Evolutionary conservation across 495 filamentous ascomycete species (phyloP).

Genomic region (Terfezia boudieri): DNA sequence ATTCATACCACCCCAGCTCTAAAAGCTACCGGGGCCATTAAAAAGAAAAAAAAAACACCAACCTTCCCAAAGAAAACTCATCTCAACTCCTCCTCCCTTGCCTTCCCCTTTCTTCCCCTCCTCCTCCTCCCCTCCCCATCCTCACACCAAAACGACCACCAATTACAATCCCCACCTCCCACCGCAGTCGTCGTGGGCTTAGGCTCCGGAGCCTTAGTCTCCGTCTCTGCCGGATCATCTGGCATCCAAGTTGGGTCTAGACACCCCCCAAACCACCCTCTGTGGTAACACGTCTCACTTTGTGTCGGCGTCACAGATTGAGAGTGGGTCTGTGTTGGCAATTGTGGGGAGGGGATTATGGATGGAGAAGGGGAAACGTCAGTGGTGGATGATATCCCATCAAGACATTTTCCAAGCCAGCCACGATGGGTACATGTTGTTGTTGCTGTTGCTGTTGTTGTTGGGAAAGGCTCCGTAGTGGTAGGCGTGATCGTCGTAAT

Average conservation of each 20-base stretch:
- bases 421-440: slow-evolving; percentile 27
- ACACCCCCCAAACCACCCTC: slow-evolving; percentile 36
- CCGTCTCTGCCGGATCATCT: background rate
- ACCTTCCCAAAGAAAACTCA: too few species aligned
- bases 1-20: too few species aligned
- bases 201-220: background rate
- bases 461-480: slow-evolving; percentile 13
- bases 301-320: slow-evolving; percentile 7
- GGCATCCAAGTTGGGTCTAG: slow-evolving; percentile 20
- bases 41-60: too few species aligned
- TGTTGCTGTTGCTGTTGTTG: slow-evolving; percentile 18
- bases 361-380: background rate
- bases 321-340: background rate
- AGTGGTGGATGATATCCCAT: slow-evolving; percentile 23
- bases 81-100: too few species aligned
- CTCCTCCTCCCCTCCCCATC: background rate
- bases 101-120: background rate
- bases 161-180: background rate
- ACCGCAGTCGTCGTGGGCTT: background rate
- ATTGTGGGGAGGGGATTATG: background rate
- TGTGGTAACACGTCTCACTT: slow-evolving; percentile 28
- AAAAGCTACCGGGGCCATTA: too few species aligned
- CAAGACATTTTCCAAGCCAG: slow-evolving; percentile 35
- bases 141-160: background rate
- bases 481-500: slow-evolving; percentile 21